Base-by-base conservation (phyloP, 129 eudicot species). In the Escallonia herrerae region DNA sequence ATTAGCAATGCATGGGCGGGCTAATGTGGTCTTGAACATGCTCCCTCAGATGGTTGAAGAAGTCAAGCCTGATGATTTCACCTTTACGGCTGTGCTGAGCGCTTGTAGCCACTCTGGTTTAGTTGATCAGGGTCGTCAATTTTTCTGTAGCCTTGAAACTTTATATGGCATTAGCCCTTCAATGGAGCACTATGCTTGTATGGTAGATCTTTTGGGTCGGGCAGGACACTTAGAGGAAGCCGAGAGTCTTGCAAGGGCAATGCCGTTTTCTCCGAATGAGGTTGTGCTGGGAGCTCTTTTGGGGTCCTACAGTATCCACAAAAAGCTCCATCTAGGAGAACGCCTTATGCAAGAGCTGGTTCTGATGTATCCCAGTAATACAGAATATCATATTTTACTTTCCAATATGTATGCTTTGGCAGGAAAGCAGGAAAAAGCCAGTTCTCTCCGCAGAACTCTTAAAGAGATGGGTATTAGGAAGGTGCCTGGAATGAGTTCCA, bases 1-100 rank as follows among this genome's bases (percentile, higher is more conserved):
- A 5, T 40, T 78, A 10, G 80, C 84, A n/a, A 74, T 79, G 84
- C 84, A 78, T 56, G 83, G 83, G 46, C 62, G 56, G 10, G 84
- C 73, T 12, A 5, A 41, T 15, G 5, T 60, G 48, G 80, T 71
- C 40, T 46, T 79, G 49, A 51, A 59, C 3, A 49, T 79, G 70
- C 65, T 79, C 52, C 38, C 49, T 74, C 49, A 54, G 47, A 79
- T 79, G 80, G 62, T 74, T 43, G 8, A 48, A 41, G 80, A 79
- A 63, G 77, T 56, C 22, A 74, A 69, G 42, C 77, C 84, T 2
- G 75, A 74, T 38, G 74, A 65, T 41, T 49, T 79, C 43, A 70
- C 77, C 13, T 68, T 74, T 53, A 79, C 84, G 6, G 76, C 76
- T 41, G 55, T 74, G 54, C 47, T 74, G 59, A 79, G 64, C 55